Conservation (phyloP, 495 filamentous ascomycete genomes). For the Neurospora sp. region DNA sequence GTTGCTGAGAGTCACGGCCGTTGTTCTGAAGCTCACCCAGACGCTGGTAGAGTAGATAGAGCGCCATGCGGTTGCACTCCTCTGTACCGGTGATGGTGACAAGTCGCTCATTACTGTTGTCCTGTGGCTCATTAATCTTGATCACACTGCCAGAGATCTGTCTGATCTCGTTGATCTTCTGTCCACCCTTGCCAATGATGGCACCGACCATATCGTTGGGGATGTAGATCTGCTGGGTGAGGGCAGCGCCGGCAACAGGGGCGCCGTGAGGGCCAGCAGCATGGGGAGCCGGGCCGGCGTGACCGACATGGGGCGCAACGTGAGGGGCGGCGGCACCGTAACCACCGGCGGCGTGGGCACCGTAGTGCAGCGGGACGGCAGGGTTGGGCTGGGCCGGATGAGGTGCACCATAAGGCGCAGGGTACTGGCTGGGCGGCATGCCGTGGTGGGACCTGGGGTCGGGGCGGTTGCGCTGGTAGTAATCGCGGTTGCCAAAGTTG, state of each 20-base stretch:
- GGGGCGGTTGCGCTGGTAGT: conserved; percentile 55
- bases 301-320: conserved; percentile 45
- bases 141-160: conserved; percentile 96
- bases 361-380: conserved; percentile 63
- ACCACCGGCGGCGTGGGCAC: conserved; percentile 30
- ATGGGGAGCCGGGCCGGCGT: conserved; percentile 38
- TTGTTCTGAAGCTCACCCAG: conserved; percentile 60
- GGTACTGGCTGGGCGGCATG: conserved; percentile 32
- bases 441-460: conserved; percentile 50
- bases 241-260: conserved; percentile 57
- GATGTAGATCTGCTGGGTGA: conserved; percentile 98
- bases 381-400: conserved; percentile 51
- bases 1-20: conserved; percentile 3
- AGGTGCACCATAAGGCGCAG: conserved; percentile 55
- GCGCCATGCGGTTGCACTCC: conserved; percentile 97
- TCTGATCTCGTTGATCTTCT: conserved; percentile 98
- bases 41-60: conserved; percentile 96
- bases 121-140: conserved; percentile 99
- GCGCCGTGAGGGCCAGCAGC: conserved; percentile 50
- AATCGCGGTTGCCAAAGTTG: conserved; percentile 84
- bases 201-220: conserved; percentile 99
- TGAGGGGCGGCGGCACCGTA: conserved; percentile 69
- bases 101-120: conserved; percentile 95
- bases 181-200: conserved; percentile 96
- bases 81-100: conserved; percentile 97